These are phyloP conservation scores for Trypanosoma scelopori DNA, from an alignment of 208 protist species.

Conservation along the genomic window DNA sequence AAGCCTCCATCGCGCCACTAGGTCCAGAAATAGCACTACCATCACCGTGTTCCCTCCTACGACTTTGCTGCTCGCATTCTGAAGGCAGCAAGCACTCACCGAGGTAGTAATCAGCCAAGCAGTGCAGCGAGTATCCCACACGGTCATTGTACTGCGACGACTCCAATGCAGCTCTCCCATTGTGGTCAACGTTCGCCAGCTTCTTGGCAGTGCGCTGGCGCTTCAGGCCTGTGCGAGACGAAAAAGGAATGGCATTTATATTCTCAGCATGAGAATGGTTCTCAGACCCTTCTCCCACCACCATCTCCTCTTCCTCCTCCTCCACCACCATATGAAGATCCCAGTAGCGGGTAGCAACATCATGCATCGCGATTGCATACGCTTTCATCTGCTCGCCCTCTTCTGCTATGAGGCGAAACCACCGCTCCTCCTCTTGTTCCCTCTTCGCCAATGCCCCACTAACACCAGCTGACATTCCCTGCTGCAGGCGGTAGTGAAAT, in stretches of 20 bases:
- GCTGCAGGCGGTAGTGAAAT: slow-evolving; percentile 54
- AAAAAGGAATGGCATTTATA: neutral
- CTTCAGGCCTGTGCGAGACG: too few species aligned
- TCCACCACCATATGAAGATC: slow-evolving; percentile 22
- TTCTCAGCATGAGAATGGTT: neutral
- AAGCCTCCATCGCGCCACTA: neutral
- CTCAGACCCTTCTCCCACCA: too few species aligned
- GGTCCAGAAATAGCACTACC: neutral
- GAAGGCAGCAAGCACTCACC: slow-evolving; percentile 8
- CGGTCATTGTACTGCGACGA: slow-evolving; percentile 34
- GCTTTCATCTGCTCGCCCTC: slow-evolving; percentile 30
- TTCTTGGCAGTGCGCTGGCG: neutral
- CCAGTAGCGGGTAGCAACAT: slow-evolving; percentile 75
- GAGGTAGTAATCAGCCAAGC: slow-evolving; percentile 43
- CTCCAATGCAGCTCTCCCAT: neutral
- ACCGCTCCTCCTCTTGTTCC: slow-evolving; percentile 35
- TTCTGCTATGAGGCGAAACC: slow-evolving; percentile 27
- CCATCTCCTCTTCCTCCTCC: neutral
- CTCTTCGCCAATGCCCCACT: neutral
- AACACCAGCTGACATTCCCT: slow-evolving; percentile 7
- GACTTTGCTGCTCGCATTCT: neutral
- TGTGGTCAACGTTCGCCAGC: neutral
- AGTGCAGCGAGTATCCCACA: slow-evolving; percentile 29
- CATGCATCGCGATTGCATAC: slow-evolving; percentile 71
- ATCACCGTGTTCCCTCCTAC: neutral